Evolutionary conservation across 352 stramenopile genomes (phyloP), one percentile per base, ranked within the genome.

Genomic region (Aphanomyces cochlioides): DNA sequence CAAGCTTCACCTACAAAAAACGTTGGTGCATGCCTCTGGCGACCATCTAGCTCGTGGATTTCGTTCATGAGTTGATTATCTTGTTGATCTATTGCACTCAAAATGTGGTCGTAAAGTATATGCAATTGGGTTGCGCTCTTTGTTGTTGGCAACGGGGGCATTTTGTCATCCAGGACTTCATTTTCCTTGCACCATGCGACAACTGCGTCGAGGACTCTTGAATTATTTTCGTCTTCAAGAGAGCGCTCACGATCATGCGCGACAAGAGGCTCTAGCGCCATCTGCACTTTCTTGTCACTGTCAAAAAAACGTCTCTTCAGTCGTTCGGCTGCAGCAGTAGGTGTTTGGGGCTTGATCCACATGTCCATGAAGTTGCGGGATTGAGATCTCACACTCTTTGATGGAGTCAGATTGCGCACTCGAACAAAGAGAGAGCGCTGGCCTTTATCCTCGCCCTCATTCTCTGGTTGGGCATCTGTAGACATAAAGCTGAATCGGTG

Each of bases 41-140:
- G 15, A 36, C 7, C 13, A 19, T 58, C 15, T 61, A 70, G 48
- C 15, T 60, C 64, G 3, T 48, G 54, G 12, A 70, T n/a, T 45
- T 70, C 64, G 54, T 50, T 64, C 7, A 50, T 63, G 54, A 70
- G 45, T 36, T 70, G 64, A 34, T 70, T 70, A 37, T 70, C 64
- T 63, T 70, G 64, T n/a, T 60, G 13, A 50, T 70, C 45, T 7
- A 70, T 70, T 7, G 47, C 47, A 17, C 43, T 39, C 19, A 70
- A 40, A 10, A 70, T 59, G 3, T 21, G 8, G 47, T 70, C 64
- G 39, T 61, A 61, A 28, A 28, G 28, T 28, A 28, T 2, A 28
- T 28, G 28, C 48, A 39, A n/a, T 37, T 61, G 28, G 4, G 34
- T 39, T n/a, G 28, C 38, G 5, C 63, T 59, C 10, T 47, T 15